Base-by-base conservation (phyloP, 1,284 basidiomycete genomes). In the Coniferiporia sulphurascens region DNA sequence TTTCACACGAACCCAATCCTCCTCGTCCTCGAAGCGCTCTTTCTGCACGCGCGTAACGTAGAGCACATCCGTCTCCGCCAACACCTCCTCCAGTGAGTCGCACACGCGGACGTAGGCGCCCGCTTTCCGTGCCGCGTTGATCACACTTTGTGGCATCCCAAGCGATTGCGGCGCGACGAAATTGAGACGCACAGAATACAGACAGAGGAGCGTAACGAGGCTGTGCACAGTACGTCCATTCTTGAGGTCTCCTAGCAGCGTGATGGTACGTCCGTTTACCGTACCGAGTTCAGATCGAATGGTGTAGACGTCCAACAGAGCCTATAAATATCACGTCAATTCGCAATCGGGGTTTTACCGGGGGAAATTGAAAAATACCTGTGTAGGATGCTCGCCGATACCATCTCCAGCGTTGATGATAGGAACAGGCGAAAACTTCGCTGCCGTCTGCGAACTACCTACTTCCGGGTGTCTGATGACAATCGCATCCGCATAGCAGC, bases 251-350 rank as follows among this genome's bases (percentile, higher is more conserved):
- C 97, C 97, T 8, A 99, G 84, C 36, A 95, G 74, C 9, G 97
- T 99, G 70, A 99, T 89, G 12, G 93, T 96, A 59, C 93, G 87
- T 52, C 96, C 97, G 70, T 98, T 98, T 64, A 99, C 94, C 0
- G 96, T 98, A 63, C 97, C 97, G 48, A 99, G 84, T 76, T 99
- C 97, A 52, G 93, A 95, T 64, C 97, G 94, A 67, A 99, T 99
- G 48, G 95, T 98, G 74, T 94, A 99, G 32, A 98, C 86, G 71
- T 99, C 97, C 62, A 99, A 78, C 48, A 98, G 79, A 32, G 93
- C 93, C 87, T 93, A 62, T 4, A 53, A 17, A 13, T 19, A 56
- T 34, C 36, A 36, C 8, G 1, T 55, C 52, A 49, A 64, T 48
- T 41, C n/a, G 15, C 3, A 34, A 60, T n/a, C 56, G 34, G 15